phyloP scores from a whole-genome alignment of 225 moss, liverwort and hornwort species.

The Pseudoscleropodium purum region DNA sequence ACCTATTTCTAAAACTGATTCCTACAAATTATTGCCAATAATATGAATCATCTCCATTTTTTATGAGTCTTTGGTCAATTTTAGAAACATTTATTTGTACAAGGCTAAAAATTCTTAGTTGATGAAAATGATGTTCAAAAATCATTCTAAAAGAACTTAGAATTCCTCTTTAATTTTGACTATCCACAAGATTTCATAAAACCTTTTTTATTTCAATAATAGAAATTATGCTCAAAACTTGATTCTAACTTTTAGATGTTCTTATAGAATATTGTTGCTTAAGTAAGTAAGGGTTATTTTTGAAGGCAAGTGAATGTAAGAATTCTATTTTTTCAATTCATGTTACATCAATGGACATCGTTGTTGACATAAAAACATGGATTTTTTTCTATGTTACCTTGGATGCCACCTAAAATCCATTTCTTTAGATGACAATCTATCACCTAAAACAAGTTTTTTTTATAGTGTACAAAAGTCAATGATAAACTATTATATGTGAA shows the following conservation, averaged over 20 bases:
- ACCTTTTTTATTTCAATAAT: not conserved
- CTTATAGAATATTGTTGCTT: not conserved
- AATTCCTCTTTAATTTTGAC: not conserved
- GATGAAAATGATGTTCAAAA: not conserved
- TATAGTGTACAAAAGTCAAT: no score
- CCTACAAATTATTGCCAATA: not conserved
- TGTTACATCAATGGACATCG: no score
- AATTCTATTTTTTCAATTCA: not conserved
- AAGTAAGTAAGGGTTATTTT: not conserved
- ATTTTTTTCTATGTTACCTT: no score
- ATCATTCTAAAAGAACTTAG: not conserved
- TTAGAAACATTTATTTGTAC: not conserved
- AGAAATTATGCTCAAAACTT: not conserved
- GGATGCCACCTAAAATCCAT: no score
- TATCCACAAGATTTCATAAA: not conserved
- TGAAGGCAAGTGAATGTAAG: rapidly evolving
- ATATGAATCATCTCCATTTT: not conserved
- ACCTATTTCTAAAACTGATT: not conserved
- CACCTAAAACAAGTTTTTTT: no score
- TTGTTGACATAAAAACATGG: no score
- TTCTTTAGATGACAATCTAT: no score
- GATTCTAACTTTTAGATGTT: not conserved
- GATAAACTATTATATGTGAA: no score
- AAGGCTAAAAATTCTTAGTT: not conserved
- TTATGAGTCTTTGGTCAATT: not conserved